These are phyloP conservation scores for Clavispora fructus DNA, from an alignment of 805 yeast genomes.

Conservation along the genomic window DNA sequence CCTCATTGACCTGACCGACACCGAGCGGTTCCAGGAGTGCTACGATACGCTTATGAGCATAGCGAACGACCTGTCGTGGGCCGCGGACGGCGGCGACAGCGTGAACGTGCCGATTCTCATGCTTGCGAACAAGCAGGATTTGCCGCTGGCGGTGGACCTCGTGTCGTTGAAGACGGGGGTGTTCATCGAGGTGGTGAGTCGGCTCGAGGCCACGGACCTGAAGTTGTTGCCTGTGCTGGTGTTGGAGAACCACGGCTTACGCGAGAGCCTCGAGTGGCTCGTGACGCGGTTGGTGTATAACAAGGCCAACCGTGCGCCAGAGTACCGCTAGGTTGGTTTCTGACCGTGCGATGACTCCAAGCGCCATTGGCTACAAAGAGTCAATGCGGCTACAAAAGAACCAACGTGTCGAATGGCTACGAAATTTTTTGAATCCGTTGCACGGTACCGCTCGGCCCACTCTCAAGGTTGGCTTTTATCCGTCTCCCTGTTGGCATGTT, in stretches of 20 bases:
- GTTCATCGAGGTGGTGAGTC: constrained; percentile 76
- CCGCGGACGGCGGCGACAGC: constrained; percentile 11
- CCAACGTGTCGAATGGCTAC: no score
- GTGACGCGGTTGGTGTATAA: constrained; percentile 65
- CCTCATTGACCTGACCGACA: constrained; percentile 87
- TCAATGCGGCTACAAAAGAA: no score
- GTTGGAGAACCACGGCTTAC: constrained; percentile 73
- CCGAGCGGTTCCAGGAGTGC: constrained; percentile 78
- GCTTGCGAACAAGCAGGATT: constrained; percentile 94
- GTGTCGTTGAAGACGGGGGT: constrained; percentile 69
- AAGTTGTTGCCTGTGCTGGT: constrained; percentile 89
- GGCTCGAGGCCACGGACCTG: constrained; percentile 84
- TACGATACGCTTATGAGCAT: constrained; percentile 53
- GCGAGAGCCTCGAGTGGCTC: constrained; percentile 88
- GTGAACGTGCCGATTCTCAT: constrained; percentile 82
- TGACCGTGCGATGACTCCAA: no score
- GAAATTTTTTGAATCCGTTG: no score
- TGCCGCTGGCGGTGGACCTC: constrained; percentile 42
- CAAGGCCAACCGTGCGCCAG: constrained; percentile 58
- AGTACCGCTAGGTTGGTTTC: no score
- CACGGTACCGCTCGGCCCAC: no score
- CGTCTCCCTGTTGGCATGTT: no score
- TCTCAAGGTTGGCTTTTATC: no score
- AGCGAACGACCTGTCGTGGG: constrained; percentile 41
- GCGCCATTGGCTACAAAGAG: no score